Base-by-base conservation (phyloP, 108 stramenopile species). In the Nannochloropsis gaditana region DNA sequence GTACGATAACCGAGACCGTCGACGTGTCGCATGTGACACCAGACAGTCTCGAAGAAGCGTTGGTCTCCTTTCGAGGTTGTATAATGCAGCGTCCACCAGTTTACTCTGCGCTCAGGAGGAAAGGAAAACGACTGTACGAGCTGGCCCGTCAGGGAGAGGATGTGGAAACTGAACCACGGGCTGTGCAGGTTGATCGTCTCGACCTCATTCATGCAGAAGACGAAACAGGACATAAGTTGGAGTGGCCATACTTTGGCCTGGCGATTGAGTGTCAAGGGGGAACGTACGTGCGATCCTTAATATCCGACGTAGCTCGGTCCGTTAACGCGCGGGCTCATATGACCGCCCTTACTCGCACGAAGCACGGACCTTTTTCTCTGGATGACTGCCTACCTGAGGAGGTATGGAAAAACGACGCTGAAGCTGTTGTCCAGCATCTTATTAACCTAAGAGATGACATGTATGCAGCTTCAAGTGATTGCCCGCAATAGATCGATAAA, bases 81-180 rank as follows among this genome's bases (percentile, higher is more conserved):
- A 96, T 96, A 45, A 80, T 88, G 85, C 97, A 98, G 90, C 88
- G 93, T 0, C 96, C 97, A 41, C 97, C 97, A 1, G 90, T 96
- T 83, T 98, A 93, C 86, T 94, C 92, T n/a, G 93, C 93, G n/a
- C 90, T 94, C 91, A 80, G 84, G 44, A 92, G 93, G 45, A 90
- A 94, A 84, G 97, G 97, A 0, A 93, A 94, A 83, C 80, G 91
- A 82, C 84, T 97, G 45, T 95, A 97, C 88, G 92, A 94, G 83
- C 83, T 89, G 83, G 96, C 94, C 10, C 84, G 96, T 79, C 82
- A 92, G 42, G 94, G 93, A 42, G 80, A 86, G 19, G 86, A 86
- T 2, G 91, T 85, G 9, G 93, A 94, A 31, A n/a, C 6, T 15
- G 59, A 73, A n/a, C 59, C 59, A 15, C 59, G 59, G 59, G 19